Percentiles rank a stretch among this genome's conserved stretches.
Conservation (phyloP, 352 stramenopile genomes). For the Phytophthora foliorum region DNA sequence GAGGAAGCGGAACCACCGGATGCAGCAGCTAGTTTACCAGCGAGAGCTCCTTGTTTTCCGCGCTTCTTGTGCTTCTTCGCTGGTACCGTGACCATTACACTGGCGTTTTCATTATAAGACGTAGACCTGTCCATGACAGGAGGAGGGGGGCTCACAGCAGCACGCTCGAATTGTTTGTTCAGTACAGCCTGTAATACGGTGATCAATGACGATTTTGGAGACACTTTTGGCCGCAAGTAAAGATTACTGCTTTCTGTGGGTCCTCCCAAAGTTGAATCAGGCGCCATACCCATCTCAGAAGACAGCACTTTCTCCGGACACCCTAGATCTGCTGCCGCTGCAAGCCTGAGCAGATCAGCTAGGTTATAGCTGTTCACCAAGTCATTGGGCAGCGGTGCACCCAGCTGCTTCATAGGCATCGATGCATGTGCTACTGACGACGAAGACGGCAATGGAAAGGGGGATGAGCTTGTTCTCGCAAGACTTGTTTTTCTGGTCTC, state of each 20-base stretch:
- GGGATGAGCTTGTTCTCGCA: slow-evolving; percentile 36
- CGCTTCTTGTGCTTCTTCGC: slow-evolving; percentile 54
- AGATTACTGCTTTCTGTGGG: slow-evolving; percentile 13
- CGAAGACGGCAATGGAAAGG: slow-evolving; percentile 35
- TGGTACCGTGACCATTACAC: slow-evolving; percentile 35
- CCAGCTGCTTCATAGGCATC: slow-evolving; percentile 15
- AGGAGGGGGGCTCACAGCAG: slow-evolving; percentile 22
- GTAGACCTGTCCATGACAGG: slow-evolving; percentile 39
- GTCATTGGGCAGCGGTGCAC: slow-evolving; percentile 20
- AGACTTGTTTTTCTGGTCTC: slow-evolving; percentile 38
- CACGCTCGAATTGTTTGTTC: slow-evolving; percentile 64
- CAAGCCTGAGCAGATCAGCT: slow-evolving; percentile 63
- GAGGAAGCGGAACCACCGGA: slow-evolving; percentile 13
- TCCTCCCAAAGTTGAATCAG: slow-evolving; percentile 14
- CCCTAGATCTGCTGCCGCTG: slow-evolving; percentile 60
- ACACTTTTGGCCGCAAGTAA: slow-evolving; percentile 21
- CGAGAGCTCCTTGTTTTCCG: slow-evolving; percentile 39
- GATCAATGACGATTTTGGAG: slow-evolving; percentile 40
- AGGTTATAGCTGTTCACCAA: slow-evolving; percentile 57
- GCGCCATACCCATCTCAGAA: slow-evolving; percentile 28
- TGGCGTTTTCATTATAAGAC: slow-evolving; percentile 44
- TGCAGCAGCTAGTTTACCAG: slow-evolving; percentile 36
- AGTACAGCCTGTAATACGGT: slow-evolving; percentile 56
- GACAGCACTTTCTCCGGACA: slow-evolving; percentile 52
- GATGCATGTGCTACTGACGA: slow-evolving; percentile 5